Evolutionary conservation across 192 early-diverging fungal genomes (phyloP).

Genomic region (Podila verticillata): DNA sequence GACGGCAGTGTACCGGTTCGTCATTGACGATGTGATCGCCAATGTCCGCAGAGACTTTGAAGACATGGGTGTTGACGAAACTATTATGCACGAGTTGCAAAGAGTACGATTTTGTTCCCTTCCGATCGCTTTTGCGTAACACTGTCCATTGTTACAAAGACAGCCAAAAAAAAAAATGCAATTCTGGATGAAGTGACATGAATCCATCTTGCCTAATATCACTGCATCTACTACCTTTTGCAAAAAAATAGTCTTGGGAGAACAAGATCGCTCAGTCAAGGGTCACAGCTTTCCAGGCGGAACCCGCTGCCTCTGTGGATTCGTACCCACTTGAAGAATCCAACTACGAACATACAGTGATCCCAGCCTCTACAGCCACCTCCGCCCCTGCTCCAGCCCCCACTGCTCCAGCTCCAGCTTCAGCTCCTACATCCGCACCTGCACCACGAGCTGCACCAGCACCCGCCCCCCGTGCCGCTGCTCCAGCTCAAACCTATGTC

Average conservation of each 20-base stretch:
- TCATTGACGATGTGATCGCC: conserved; percentile 94
- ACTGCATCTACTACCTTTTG: neutral
- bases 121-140: conserved; percentile 2
- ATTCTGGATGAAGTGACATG: neutral
- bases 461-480: neutral
- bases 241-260: conserved; percentile 51
- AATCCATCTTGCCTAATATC: neutral
- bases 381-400: conserved; percentile 5
- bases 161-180: neutral
- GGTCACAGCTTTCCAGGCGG: conserved; percentile 46
- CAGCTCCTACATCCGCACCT: neutral
- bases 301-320: conserved; percentile 17
- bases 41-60: conserved; percentile 89
- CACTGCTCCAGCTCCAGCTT: neutral
- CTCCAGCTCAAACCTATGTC: neutral
- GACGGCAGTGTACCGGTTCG: conserved; percentile 79
- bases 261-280: conserved; percentile 61
- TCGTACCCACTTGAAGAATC: conserved; percentile 31
- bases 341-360: conserved; percentile 16
- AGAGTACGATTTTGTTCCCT: conserved; percentile 55
- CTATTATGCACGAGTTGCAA: conserved; percentile 87
- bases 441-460: conserved; percentile 5
- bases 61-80: conserved; percentile 88
- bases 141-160: too few relatives aligned
- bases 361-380: conserved; percentile 1